A percentile compares a stretch with the other conserved stretches of the same genome.
Evolutionary conservation across 768 basidiomycete genomes (phyloP).

Genomic region (Macrolepiota fuliginosa): DNA sequence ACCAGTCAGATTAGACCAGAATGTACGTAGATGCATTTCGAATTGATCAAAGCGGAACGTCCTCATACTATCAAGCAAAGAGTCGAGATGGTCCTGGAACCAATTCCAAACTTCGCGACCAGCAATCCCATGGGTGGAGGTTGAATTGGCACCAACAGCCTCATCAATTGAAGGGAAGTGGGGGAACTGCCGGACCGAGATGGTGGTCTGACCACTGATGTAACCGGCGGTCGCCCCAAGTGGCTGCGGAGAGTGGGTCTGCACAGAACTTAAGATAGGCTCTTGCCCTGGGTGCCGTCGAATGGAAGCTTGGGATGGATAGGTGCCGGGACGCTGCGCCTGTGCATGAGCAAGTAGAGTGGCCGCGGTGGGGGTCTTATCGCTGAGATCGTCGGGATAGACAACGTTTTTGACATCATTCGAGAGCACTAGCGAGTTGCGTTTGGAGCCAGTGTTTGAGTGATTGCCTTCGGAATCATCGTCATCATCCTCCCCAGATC

Average conservation of each 20-base stretch:
- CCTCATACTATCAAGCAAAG: conserved; percentile 73
- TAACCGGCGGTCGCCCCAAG: conserved; percentile 40
- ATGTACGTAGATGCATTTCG: conserved; percentile 80
- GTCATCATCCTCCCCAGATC: conserved; percentile 84
- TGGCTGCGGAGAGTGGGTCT: conserved; percentile 56
- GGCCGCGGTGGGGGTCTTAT: conserved; percentile 85
- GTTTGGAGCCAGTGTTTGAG: conserved; percentile 63
- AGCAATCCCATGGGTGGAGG: conserved; percentile 73
- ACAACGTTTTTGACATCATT: conserved; percentile 59
- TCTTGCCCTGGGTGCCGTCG: conserved; percentile 70
- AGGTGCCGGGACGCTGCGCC: conserved; percentile 54
- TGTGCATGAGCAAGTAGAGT: conserved; percentile 78
- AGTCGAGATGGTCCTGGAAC: conserved; percentile 90
- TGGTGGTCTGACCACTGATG: conserved; percentile 46
- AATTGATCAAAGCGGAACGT: conserved; percentile 86
- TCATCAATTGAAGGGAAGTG: conserved; percentile 88
- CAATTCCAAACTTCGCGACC: conserved; percentile 88
- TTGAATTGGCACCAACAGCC: conserved; percentile 70
- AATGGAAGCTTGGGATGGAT: conserved; percentile 73
- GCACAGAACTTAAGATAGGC: conserved; percentile 42
- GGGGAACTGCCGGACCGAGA: conserved; percentile 73
- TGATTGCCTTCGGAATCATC: conserved; percentile 76
- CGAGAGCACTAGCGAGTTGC: conserved; percentile 68
- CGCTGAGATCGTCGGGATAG: conserved; percentile 65
- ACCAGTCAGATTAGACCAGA: conserved; percentile 76